These are phyloP conservation scores for Capronia coronata DNA, from an alignment of 2,329 filamentous ascomycete genomes.

Conservation along the genomic window DNA sequence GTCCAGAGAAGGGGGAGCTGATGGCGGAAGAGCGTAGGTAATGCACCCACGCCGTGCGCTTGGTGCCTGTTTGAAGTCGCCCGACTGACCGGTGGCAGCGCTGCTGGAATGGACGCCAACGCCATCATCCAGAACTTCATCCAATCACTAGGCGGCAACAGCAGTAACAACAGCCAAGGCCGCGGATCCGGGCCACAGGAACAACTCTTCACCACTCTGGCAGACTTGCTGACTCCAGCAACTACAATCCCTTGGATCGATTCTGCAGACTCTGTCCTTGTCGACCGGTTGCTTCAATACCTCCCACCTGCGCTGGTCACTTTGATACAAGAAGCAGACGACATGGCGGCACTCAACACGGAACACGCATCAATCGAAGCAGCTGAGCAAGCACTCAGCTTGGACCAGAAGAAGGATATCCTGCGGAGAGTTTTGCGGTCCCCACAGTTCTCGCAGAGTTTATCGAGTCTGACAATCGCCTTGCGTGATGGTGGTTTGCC, in stretches of 20 bases:
- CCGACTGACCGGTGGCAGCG: conserved; percentile 50
- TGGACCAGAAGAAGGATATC: conserved; percentile 71
- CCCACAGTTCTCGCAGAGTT: conserved; percentile 83
- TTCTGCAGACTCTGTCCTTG: conserved; percentile 54
- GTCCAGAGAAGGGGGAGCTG: conserved; percentile 84
- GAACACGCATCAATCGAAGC: conserved; percentile 62
- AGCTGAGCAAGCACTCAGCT: conserved; percentile 65
- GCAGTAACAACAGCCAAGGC: conserved; percentile 29
- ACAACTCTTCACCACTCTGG: conserved; percentile 72
- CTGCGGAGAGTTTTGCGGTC: conserved; percentile 76
- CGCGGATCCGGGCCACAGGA: conserved; percentile 46
- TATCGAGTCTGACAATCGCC: conserved; percentile 78
- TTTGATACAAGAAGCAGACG: conserved; percentile 62
- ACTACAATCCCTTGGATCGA: conserved; percentile 73
- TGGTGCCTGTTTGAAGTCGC: not conserved
- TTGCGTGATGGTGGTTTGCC: conserved; percentile 85
- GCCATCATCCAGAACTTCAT: conserved; percentile 82
- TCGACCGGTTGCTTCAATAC: conserved; percentile 69
- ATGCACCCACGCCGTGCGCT: conserved; percentile 32
- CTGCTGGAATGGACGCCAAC: conserved; percentile 62
- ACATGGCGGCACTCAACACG: conserved; percentile 59
- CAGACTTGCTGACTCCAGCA: conserved; percentile 72
- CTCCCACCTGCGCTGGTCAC: conserved; percentile 74
- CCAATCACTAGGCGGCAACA: conserved; percentile 63
- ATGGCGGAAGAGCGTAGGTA: conserved; percentile 99